A percentile compares a stretch with the other conserved stretches of the same genome.
These are phyloP conservation scores for Sedum album DNA, from an alignment of 164 flowering plant genomes.

Conservation along the genomic window DNA sequence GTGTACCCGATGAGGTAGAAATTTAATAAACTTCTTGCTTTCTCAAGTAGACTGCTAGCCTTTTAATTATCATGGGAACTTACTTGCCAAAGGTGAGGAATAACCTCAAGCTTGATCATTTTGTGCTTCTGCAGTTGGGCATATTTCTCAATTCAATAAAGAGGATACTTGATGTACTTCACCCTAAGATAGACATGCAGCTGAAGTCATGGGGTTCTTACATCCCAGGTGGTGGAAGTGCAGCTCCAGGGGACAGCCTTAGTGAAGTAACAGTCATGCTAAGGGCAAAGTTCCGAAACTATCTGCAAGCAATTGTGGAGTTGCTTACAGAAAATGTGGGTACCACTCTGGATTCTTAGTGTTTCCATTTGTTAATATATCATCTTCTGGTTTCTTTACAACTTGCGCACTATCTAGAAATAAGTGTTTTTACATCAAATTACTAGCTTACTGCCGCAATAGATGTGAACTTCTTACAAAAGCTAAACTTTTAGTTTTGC, in stretches of 20 bases:
- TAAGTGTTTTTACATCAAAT: no score
- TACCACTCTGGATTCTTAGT: slow-evolving; percentile 14
- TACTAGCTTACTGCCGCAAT: no score
- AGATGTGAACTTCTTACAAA: no score
- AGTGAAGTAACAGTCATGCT: slow-evolving; percentile 91
- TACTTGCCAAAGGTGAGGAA: slow-evolving; percentile 1
- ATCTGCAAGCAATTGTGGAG: slow-evolving; percentile 79
- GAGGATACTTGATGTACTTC: slow-evolving; percentile 77
- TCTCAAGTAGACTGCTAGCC: background rate
- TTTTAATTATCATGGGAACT: background rate
- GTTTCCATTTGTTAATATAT: background rate
- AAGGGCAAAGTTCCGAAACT: slow-evolving; percentile 83
- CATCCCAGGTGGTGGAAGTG: slow-evolving; percentile 55
- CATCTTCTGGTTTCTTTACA: background rate
- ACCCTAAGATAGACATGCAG: slow-evolving; percentile 69
- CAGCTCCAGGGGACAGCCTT: slow-evolving; percentile 74
- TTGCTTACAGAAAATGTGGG: slow-evolving; percentile 85
- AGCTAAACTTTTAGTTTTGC: background rate
- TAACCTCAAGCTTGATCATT: background rate
- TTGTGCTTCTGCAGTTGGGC: slow-evolving; percentile 56
- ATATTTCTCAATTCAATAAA: slow-evolving; percentile 80
- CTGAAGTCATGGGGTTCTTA: slow-evolving; percentile 80
- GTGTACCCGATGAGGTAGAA: slow-evolving; percentile 70
- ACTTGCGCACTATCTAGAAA: no score
- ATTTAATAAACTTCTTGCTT: background rate